These are phyloP conservation scores for Trichocladium uniseriatum DNA, from an alignment of 495 filamentous ascomycete species.

Conservation along the genomic window DNA sequence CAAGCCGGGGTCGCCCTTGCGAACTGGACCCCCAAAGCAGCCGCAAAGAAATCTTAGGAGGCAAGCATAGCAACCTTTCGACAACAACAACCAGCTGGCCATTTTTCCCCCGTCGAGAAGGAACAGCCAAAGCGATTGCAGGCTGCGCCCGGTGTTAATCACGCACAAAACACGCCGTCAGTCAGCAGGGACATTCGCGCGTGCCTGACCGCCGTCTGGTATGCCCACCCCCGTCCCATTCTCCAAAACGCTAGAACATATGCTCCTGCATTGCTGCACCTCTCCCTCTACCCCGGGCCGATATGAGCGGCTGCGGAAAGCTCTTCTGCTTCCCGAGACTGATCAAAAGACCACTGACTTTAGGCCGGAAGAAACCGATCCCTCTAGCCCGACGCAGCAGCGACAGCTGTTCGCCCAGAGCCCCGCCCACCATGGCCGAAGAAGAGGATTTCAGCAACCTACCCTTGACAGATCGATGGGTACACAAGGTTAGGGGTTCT, in stretches of 20 bases:
- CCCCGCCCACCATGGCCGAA: constrained; percentile 47
- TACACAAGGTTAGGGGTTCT: constrained; percentile 64
- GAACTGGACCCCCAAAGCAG: neutral
- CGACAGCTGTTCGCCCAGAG: neutral
- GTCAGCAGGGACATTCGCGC: neutral
- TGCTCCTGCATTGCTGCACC: neutral
- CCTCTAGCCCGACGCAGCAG: neutral
- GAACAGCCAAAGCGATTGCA: neutral
- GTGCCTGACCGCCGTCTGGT: constrained; percentile 3
- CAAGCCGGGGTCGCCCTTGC: neutral
- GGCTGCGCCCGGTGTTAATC: neutral
- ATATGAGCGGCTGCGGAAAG: constrained; percentile 12
- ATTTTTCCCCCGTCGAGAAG: neutral
- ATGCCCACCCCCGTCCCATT: neutral
- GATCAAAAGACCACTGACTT: constrained; percentile 12
- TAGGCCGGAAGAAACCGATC: constrained; percentile 9
- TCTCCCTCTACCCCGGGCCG: neutral
- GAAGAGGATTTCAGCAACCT: constrained; percentile 81
- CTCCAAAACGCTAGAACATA: neutral
- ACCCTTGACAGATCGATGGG: constrained; percentile 71
- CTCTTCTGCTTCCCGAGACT: constrained; percentile 18
- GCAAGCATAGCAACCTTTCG: neutral
- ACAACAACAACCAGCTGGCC: neutral
- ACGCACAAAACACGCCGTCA: neutral
- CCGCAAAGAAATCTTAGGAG: constrained; percentile 6